Base-by-base conservation (phyloP, 2,329 filamentous ascomycete species). In the Paraphoma chrysanthemicola region DNA sequence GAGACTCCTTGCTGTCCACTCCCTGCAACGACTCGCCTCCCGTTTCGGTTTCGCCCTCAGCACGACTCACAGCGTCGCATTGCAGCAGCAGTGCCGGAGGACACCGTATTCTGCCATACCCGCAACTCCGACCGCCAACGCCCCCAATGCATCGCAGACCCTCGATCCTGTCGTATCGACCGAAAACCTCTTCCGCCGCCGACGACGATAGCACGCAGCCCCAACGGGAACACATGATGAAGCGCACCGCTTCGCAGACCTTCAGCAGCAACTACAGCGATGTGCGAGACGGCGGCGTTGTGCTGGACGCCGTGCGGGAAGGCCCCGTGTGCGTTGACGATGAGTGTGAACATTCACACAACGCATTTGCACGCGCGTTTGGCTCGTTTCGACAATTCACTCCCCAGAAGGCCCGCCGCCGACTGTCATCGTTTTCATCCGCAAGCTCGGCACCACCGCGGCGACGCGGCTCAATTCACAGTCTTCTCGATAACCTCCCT, bases 141-240 rank as follows among this genome's bases (percentile, higher is more conserved):
- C 61, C 66, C 62, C 62, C 66, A 62, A 75, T 74, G 70, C 67
- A 76, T 70, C 74, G 70, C 66, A 70, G 68, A 51, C 60, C 68
- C 45, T 75, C 73, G 28, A 66, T 72, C 57, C 70, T 76, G 63
- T 66, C 73, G 51, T 74, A 74, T 63, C 72, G 75, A 42, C 75
- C 75, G 44, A 77, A 76, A 64, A 76, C 75, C 17, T 75, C 73
- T 47, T 81, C 83, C 65, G 76, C 81, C 66, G 76, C 77, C 62
- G 73, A 78, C 73, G 68, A 77, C 62, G 64, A 76, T 53, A 55
- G 63, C 42, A 55, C 67, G n/a, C 18, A 30, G 29, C 2, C 41
- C 29, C 39, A 43, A 29, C 18, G 41, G 33, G n/a, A 36, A 36
- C 44, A 66, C 54, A 64, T 63, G 54, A 74, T 76, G 73, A 76